Base-by-base conservation (phyloP, 139 green algal species). In the Auxenochlorella pyrenoidosa region DNA sequence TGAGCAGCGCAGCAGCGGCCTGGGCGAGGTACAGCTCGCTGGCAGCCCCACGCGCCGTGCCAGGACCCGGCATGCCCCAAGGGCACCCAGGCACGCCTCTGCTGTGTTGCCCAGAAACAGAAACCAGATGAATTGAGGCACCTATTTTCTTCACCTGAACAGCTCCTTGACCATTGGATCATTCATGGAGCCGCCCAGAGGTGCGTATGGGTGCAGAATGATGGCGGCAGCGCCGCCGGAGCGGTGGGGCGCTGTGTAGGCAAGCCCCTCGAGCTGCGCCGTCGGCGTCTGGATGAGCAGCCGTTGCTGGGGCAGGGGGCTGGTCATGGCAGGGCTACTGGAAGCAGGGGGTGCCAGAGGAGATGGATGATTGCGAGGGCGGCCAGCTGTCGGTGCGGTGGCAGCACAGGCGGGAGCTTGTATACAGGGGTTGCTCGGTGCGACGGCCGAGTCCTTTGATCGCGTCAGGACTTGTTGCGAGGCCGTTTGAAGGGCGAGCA, bases 151-250 rank as follows among this genome's bases (percentile, higher is more conserved):
- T 36, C n/a, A 73, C 87, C 85, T 82, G 63, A 87, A 81, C 30
- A 91, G 44, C 68, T 92, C 89, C 15, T n/a, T 34, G 32, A 91
- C 87, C 32, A 91, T 65, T 15, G 38, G 73, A 70, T 92, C 89
- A 0, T 72, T 40, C 87, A 91, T 91, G 18, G 54, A 82, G 38
- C 89, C 89, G 19, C 89, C 89, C 2, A 92, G 79, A 10, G 54
- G 32, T 30, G 79, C 59, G 54, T 92, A 91, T 8, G 89, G 89
- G 1, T 92, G 89, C 34, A 92, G 34, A 40, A 92, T 63, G 19
- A 92, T 21, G 0, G 75, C 72, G 10, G 79, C 80, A 2, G 80
- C 80, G 5, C 60, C 63, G 28, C 30, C 63, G 41, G 26, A 5
- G 32, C 88, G 59, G 38, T 75, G 38, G 10, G 40, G 38, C 22